These are phyloP conservation scores for Monosporascus sp. DNA, from an alignment of 2,329 filamentous ascomycete species.

Conservation along the genomic window DNA sequence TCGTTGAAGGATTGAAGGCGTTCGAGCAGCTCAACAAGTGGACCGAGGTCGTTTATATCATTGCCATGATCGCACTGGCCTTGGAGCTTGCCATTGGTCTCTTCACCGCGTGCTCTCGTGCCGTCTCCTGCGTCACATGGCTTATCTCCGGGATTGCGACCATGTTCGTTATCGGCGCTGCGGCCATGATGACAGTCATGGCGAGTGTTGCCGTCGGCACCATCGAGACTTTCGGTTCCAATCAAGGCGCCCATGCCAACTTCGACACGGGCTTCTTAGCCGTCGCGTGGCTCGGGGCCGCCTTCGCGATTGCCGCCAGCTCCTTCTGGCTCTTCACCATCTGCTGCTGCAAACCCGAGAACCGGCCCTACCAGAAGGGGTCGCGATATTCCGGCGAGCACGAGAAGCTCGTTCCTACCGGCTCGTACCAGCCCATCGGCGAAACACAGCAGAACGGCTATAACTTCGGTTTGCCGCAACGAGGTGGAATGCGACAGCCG, in stretches of 20 bases:
- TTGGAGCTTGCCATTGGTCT: constrained; percentile 73
- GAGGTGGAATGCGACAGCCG: constrained; percentile 36
- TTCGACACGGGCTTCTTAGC: constrained; percentile 68
- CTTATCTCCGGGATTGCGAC: constrained; percentile 64
- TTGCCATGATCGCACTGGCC: constrained; percentile 65
- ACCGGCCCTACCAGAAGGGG: constrained; percentile 26
- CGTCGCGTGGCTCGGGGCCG: constrained; percentile 73
- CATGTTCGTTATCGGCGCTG: constrained; percentile 53
- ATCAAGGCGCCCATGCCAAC: constrained; percentile 64
- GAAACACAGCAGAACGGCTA: constrained; percentile 32
- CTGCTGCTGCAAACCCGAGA: constrained; percentile 80
- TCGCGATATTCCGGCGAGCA: constrained; percentile 28
- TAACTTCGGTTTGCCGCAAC: constrained; percentile 35
- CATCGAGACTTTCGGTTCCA: constrained; percentile 61
- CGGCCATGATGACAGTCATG: constrained; percentile 69
- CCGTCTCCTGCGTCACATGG: constrained; percentile 77
- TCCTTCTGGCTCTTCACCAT: constrained; percentile 90
- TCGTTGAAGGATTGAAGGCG: constrained; percentile 62
- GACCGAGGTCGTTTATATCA: constrained; percentile 77
- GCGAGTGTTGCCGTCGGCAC: constrained; percentile 65
- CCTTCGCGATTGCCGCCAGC: constrained; percentile 67
- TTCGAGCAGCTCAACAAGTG: constrained; percentile 74
- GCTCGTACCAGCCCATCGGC: constrained; percentile 42
- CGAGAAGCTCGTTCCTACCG: constrained; percentile 48
- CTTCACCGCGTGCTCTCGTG: constrained; percentile 77